Percentiles rank a stretch among this genome's conserved stretches.
phyloP scores from a whole-genome alignment of 495 filamentous ascomycete species.

The Hypomontagnella submonticulosa region DNA sequence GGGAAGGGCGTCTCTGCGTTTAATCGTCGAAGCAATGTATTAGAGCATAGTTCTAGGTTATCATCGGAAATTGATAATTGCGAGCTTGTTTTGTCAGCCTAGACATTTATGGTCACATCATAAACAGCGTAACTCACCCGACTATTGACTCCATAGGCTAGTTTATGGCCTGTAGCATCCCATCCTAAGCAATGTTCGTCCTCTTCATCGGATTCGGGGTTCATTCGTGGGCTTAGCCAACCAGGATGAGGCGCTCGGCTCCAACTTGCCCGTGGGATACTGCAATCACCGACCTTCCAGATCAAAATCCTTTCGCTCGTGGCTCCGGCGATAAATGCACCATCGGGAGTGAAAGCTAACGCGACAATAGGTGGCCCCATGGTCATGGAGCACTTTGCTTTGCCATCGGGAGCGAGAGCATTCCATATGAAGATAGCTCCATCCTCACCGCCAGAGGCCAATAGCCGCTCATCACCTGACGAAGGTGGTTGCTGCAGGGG shows the following conservation, averaged over 20 bases:
- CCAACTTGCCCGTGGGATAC: constrained; percentile 74
- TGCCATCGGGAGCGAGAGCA: constrained; percentile 63
- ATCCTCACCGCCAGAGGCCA: constrained; percentile 68
- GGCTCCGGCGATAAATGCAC: constrained; percentile 74
- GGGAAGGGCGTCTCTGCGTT: background rate
- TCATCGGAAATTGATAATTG: constrained; percentile 60
- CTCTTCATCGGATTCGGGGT: constrained; percentile 58
- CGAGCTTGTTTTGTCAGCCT: constrained; percentile 51
- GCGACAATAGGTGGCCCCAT: constrained; percentile 69
- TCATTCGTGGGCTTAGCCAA: constrained; percentile 61
- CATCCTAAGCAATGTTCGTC: constrained; percentile 72
- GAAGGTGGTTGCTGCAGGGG: constrained; percentile 50
- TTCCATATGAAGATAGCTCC: constrained; percentile 77
- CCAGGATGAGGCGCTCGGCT: constrained; percentile 57
- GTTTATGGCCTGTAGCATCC: constrained; percentile 78
- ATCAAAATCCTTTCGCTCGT: constrained; percentile 72
- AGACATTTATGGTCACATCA: background rate
- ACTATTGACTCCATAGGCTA: constrained; percentile 77
- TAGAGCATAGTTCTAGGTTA: background rate
- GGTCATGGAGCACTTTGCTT: constrained; percentile 67
- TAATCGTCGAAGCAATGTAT: background rate
- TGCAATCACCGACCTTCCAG: constrained; percentile 76
- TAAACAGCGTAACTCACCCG: constrained; percentile 63
- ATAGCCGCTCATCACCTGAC: constrained; percentile 57
- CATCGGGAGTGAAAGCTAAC: constrained; percentile 77